Base-by-base conservation (phyloP, 2,329 filamentous ascomycete species). In the Pestalotiopsis sp. region DNA sequence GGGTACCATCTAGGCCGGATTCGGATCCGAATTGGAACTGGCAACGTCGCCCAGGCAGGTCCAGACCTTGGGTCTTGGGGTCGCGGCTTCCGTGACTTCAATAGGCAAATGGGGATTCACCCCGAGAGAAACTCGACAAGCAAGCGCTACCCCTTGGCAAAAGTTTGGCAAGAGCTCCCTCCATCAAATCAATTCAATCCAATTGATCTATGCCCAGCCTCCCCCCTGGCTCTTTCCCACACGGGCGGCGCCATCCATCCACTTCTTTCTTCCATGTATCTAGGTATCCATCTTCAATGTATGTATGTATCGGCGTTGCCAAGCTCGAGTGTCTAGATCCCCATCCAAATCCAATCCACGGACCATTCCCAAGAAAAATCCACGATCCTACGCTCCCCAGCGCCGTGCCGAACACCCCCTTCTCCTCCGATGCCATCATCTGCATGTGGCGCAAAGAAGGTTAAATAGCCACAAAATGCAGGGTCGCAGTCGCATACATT, bases 371-470 rank as follows among this genome's bases (percentile, higher is more conserved):
- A 35, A 35, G 30, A 35, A 35, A 35, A 35, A 35, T 65, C 52
- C 48, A 39, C 40, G 40, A 55, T 56, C 62, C 58, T 69, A 68
- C 40, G 67, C 65, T 62, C 66, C 60, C 68, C 67, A 65, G 56
- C 24, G 39, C 61, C 57, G 67, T 71, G 70, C 68, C 72, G 67
- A 66, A 66, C 72, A 70, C 38, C 61, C 69, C 65, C 30, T 9
- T 35, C 30, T 52, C n/a, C 65, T 58, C 48, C 66, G 70, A 68
- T 68, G 44, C 69, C 64, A 67, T 66, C 66, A 68, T 64, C 70
- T 74, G 70, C 70, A 35, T 35, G 68, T 73, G 73, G 70, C 70
- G 73, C 61, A 71, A 72, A 73, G 69, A 73, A 73, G 73, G 73
- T 72, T 71, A 69, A 68, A 68, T 44, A 69, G 68, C 68, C 69